phyloP scores from a whole-genome alignment of 2,329 filamentous ascomycete genomes.

The Paraconiothyrium brasiliense region DNA sequence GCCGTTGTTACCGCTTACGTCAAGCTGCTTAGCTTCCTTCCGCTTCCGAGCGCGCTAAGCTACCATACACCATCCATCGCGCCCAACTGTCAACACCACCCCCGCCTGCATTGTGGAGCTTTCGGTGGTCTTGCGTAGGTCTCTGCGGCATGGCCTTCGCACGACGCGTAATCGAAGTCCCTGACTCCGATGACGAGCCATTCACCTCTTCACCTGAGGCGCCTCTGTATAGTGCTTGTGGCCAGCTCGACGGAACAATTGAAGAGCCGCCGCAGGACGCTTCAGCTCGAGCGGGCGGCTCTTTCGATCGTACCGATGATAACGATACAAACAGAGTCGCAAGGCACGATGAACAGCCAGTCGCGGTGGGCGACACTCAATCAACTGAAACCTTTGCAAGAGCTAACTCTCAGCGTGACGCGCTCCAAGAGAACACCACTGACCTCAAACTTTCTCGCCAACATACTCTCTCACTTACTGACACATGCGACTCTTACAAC shows the following conservation, averaged over 20 bases:
- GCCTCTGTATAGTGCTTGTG: conserved; percentile 18
- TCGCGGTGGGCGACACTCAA: conserved; percentile 21
- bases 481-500: conserved; percentile 1
- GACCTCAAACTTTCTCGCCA: not conserved
- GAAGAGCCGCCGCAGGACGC: conserved; percentile 15
- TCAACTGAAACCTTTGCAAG: conserved; percentile 16
- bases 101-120: not conserved
- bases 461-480: not conserved
- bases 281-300: conserved; percentile 20
- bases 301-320: conserved; percentile 27
- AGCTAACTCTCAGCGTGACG: conserved; percentile 21
- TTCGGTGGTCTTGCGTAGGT: not conserved
- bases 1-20: conserved; percentile 40
- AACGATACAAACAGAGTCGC: conserved; percentile 20
- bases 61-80: conserved; percentile 16
- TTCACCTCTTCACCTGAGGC: conserved; percentile 39
- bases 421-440: not conserved
- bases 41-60: conserved; percentile 7
- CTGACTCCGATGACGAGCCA: conserved; percentile 47
- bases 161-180: conserved; percentile 34
- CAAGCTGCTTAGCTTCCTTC: conserved; percentile 30
- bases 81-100: conserved; percentile 7
- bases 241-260: conserved; percentile 8
- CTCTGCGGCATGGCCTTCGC: conserved; percentile 34
- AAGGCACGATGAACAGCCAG: conserved; percentile 21